Base-by-base conservation (phyloP, 2,329 filamentous ascomycete species). In the Xylaria sp. region DNA sequence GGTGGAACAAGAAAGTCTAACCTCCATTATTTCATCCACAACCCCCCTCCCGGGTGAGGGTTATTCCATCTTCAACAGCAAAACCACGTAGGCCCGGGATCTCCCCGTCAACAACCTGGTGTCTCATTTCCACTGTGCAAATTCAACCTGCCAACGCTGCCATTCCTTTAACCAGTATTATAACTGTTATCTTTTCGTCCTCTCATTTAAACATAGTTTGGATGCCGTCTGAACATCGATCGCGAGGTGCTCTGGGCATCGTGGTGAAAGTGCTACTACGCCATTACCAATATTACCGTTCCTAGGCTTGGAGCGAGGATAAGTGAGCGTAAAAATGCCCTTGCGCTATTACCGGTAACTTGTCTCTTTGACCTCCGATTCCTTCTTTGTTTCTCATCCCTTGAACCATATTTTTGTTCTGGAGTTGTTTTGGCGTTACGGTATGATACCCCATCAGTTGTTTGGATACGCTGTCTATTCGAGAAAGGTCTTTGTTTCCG, bases 371-470 rank as follows among this genome's bases (percentile, higher is more conserved):
- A 68, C 67, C 53, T 59, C 15, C n/a, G 48, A 49, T 62, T 68
- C 60, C 51, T 48, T 53, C 48, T 51, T 65, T 17, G n/a, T n/a
- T 44, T 33, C 54, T 64, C 54, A 62, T 64, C 51, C 51, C 60
- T 61, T 52, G 1, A 53, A 51, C 63, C 58, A 51, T 27, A 31
- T 35, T 64, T 48, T 58, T 15, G 48, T 54, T 58, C 58, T 58
- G 60, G 53, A 64, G 58, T 67, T 62, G 58, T 37, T 52, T 67
- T 68, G 68, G 71, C 73, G 73, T 72, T 71, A 74, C 73, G 60
- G 73, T 76, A 81, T 80, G 81, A 83, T 83, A 83, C 81, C 81
- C 81, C 79, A 82, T 79, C 69, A 75, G 78, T 65, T 80, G 78
- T 83, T 73, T 80, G 73, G 72, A 82, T 83, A 81, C 78, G 80